Conservation (phyloP, 2,329 filamentous ascomycete genomes). For the Alternaria consortialis region DNA sequence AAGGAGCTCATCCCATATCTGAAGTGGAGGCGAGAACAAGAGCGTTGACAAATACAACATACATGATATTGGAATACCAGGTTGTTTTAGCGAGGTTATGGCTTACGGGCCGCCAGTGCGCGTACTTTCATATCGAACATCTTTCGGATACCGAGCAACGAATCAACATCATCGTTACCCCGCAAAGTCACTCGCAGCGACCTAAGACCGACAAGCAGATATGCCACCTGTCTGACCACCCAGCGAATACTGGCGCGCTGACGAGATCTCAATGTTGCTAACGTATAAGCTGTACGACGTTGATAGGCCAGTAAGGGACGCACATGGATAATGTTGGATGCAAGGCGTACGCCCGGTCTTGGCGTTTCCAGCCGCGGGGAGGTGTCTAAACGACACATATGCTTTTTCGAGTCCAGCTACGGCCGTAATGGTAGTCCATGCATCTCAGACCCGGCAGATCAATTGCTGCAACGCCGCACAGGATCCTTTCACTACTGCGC, state of each 20-base stretch:
- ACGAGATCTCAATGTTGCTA: not conserved
- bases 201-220: not conserved
- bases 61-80: not conserved
- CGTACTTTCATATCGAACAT: conserved; percentile 10
- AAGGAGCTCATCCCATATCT: conserved; percentile 90
- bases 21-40: conserved; percentile 90
- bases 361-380: not conserved
- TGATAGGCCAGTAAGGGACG: not conserved
- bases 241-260: not conserved
- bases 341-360: not conserved
- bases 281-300: not conserved
- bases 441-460: not conserved
- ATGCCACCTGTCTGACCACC: conserved; percentile 1
- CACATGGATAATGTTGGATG: not conserved
- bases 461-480: not conserved
- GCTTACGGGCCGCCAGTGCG: not conserved
- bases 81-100: not conserved
- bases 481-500: not conserved
- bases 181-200: not conserved
- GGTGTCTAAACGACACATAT: not conserved
- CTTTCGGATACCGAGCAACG: not conserved
- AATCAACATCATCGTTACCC: conserved; percentile 1
- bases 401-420: not conserved
- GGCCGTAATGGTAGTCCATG: not conserved
- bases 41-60: conserved; percentile 47